Evolutionary conservation across 768 basidiomycete genomes (phyloP).

Genomic region (Boletus tylopilopsis): DNA sequence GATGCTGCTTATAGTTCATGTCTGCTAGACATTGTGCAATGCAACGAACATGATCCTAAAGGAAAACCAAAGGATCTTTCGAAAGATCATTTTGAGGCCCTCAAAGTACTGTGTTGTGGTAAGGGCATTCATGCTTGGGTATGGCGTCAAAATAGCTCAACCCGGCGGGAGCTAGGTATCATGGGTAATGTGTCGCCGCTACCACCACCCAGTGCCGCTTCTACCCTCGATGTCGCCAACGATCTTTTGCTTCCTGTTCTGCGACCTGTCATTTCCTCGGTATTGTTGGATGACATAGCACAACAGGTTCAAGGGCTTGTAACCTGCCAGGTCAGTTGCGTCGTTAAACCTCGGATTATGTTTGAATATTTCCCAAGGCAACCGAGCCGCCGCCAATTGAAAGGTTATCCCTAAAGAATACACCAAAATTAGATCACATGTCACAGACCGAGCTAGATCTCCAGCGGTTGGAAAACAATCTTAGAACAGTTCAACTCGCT

Average conservation of each 20-base stretch:
- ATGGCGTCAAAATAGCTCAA: background rate
- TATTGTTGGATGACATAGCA: conserved; percentile 50
- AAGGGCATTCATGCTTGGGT: conserved; percentile 14
- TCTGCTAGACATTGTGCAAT: conserved; percentile 58
- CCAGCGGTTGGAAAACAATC: conserved; percentile 62
- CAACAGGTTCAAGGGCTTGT: conserved; percentile 50
- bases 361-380: conserved; percentile 32
- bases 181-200: conserved; percentile 74
- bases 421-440: conserved; percentile 76
- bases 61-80: conserved; percentile 39
- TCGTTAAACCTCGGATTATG: background rate
- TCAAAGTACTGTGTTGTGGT: conserved; percentile 75
- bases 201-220: conserved; percentile 60
- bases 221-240: conserved; percentile 64
- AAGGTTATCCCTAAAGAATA: conserved; percentile 57
- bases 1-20: conserved; percentile 60
- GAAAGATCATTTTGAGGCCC: conserved; percentile 47
- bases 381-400: conserved; percentile 48
- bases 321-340: conserved; percentile 42
- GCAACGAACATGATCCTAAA: conserved; percentile 27
- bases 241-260: conserved; percentile 71
- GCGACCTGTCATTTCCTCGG: conserved; percentile 57
- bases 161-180: conserved; percentile 47
- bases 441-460: conserved; percentile 65
- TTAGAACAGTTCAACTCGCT: conserved; percentile 77